These are phyloP conservation scores for Botryotinia globosa DNA, from an alignment of 2,329 filamentous ascomycete genomes.

Conservation along the genomic window DNA sequence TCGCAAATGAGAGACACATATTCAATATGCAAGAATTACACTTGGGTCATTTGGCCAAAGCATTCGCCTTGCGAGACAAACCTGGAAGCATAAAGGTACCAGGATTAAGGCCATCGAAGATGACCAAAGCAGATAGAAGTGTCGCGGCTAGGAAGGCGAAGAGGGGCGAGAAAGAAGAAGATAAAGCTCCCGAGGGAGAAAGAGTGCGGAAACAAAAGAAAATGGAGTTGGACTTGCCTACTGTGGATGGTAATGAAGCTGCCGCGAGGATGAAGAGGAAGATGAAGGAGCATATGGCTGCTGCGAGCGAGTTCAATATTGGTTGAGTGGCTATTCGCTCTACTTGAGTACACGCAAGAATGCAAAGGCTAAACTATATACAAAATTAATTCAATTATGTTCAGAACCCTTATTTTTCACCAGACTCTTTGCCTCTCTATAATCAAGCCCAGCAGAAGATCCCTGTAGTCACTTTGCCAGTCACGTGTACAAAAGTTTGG, in stretches of 20 bases:
- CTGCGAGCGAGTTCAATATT: constrained; percentile 66
- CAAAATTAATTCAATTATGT: no score
- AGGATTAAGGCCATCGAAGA: constrained; percentile 43
- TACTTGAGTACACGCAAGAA: not conserved
- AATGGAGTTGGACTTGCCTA: constrained; percentile 40
- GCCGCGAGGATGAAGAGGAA: constrained; percentile 65
- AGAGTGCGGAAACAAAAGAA: constrained; percentile 40
- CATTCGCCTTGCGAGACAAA: constrained; percentile 83
- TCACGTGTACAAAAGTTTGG: no score
- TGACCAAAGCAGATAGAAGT: constrained; percentile 43
- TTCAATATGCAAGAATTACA: constrained; percentile 93
- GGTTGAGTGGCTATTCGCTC: constrained; percentile 43
- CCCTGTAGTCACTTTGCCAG: no score
- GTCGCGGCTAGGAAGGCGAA: constrained; percentile 39
- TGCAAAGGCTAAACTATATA: no score
- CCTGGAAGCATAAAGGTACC: constrained; percentile 73
- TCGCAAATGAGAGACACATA: constrained; percentile 76
- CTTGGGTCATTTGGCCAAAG: constrained; percentile 89
- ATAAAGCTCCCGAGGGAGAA: constrained; percentile 39
- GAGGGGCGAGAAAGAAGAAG: constrained; percentile 39
- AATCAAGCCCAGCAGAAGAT: no score
- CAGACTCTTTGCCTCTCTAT: no score
- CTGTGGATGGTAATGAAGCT: constrained; percentile 53
- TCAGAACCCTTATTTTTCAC: no score
- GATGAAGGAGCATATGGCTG: constrained; percentile 55